phyloP scores from a whole-genome alignment of 78 protist species.

The Emiliania huxleyi region DNA sequence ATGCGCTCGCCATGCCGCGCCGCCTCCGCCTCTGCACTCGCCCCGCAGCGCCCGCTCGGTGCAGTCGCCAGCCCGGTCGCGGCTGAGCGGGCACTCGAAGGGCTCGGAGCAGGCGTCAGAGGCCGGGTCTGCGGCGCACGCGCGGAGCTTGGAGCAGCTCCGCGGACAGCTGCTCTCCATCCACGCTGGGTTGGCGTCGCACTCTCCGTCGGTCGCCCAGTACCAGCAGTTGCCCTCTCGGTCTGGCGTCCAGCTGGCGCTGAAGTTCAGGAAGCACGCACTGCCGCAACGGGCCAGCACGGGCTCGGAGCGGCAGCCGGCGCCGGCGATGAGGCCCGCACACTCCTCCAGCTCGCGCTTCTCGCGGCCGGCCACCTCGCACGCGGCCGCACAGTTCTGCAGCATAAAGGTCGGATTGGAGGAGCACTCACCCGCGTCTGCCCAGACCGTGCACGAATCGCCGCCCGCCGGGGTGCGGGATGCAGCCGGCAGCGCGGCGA shows the following conservation, averaged over 20 bases:
- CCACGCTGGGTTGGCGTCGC: background rate
- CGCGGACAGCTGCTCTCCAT: background rate
- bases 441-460: too few relatives aligned
- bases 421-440: background rate
- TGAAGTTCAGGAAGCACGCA: background rate
- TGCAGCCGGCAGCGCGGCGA: too few relatives aligned
- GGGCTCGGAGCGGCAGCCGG: background rate
- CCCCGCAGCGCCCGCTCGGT: background rate
- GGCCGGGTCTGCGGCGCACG: background rate
- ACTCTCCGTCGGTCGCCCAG: conserved; percentile 8
- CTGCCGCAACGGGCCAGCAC: background rate
- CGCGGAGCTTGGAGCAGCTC: background rate
- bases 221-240: background rate
- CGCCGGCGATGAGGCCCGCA: background rate
- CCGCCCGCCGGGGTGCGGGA: too few relatives aligned
- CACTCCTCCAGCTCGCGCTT: background rate
- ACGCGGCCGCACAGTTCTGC: background rate
- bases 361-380: background rate
- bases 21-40: background rate
- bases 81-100: background rate
- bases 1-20: background rate
- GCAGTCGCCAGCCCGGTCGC: background rate
- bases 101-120: background rate
- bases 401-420: background rate
- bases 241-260: background rate